A percentile compares a stretch with the other conserved stretches of the same genome.
Conservation (phyloP, 345 rosid genomes). For the Acer yangbiense region DNA sequence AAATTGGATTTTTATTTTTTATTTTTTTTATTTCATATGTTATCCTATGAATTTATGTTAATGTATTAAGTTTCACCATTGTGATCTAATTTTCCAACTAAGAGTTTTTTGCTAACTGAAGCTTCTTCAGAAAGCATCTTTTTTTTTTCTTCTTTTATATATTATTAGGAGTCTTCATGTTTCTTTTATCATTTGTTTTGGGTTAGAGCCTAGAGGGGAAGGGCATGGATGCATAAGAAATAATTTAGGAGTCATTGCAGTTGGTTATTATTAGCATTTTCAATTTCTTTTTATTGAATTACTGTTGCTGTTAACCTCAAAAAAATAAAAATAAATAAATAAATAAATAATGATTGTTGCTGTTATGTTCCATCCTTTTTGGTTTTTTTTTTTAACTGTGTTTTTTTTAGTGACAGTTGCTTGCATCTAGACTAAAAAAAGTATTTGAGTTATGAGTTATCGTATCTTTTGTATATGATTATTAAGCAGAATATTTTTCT, state of each 20-base stretch:
- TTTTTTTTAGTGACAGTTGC: neutral
- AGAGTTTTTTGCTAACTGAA: neutral
- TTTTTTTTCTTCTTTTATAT: neutral
- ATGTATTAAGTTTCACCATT: neutral
- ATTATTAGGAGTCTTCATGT: neutral
- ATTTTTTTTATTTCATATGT: too few relatives aligned
- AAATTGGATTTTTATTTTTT: neutral
- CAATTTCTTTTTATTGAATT: neutral
- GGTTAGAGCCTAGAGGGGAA: neutral
- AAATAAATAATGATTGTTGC: neutral
- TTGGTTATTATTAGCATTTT: neutral
- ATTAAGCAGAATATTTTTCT: neutral
- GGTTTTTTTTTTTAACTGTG: neutral
- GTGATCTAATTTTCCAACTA: neutral
- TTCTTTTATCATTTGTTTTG: neutral
- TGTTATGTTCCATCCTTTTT: neutral
- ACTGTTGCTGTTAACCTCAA: too few relatives aligned
- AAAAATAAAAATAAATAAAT: too few relatives aligned
- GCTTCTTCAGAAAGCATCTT: neutral
- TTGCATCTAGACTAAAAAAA: neutral
- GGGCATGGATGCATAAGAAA: conserved; percentile 5
- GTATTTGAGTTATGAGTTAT: neutral
- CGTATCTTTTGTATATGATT: neutral
- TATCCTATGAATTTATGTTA: neutral
- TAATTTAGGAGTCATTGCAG: neutral